A percentile compares a stretch with the other conserved stretches of the same genome.
Conservation (phyloP, 495 filamentous ascomycete species). For the Eremomyces bilateralis region DNA sequence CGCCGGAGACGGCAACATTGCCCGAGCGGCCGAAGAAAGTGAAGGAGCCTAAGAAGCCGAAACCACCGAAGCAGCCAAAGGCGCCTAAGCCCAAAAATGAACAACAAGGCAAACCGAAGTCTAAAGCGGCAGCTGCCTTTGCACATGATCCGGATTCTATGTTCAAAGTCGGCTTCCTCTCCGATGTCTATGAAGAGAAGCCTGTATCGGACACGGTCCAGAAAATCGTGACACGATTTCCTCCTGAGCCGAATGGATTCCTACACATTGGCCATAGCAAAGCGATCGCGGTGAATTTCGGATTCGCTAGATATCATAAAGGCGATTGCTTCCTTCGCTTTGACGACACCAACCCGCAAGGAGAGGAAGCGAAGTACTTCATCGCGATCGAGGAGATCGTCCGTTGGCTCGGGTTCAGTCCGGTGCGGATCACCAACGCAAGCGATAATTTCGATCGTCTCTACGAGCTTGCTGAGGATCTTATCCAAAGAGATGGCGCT, state of each 20-base stretch:
- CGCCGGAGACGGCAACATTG: too few relatives aligned
- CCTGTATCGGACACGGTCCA: conserved; percentile 34
- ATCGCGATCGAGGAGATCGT: conserved; percentile 22
- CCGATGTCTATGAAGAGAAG: conserved; percentile 57
- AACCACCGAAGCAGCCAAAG: too few relatives aligned
- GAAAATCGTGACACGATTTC: conserved; percentile 59
- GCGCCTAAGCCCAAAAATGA: too few relatives aligned
- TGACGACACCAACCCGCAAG: conserved; percentile 25
- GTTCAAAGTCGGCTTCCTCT: conserved; percentile 72
- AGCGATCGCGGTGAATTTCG: conserved; percentile 95
- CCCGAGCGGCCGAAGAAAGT: too few relatives aligned
- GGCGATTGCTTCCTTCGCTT: conserved; percentile 38
- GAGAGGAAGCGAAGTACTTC: conserved; percentile 25
- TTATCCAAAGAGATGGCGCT: conserved; percentile 50
- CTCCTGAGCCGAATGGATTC: conserved; percentile 70
- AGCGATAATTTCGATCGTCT: conserved; percentile 70
- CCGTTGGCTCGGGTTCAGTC: conserved; percentile 23
- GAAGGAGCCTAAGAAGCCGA: too few relatives aligned
- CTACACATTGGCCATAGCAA: conserved; percentile 87
- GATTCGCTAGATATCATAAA: conserved; percentile 69
- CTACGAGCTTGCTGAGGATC: conserved; percentile 70
- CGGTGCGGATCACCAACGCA: conserved; percentile 49
- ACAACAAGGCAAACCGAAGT: too few relatives aligned
- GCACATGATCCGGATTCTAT: too few relatives aligned
- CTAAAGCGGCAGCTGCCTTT: too few relatives aligned